Conservation (phyloP, 345 rosid species). For the Eucalyptus marginata region DNA sequence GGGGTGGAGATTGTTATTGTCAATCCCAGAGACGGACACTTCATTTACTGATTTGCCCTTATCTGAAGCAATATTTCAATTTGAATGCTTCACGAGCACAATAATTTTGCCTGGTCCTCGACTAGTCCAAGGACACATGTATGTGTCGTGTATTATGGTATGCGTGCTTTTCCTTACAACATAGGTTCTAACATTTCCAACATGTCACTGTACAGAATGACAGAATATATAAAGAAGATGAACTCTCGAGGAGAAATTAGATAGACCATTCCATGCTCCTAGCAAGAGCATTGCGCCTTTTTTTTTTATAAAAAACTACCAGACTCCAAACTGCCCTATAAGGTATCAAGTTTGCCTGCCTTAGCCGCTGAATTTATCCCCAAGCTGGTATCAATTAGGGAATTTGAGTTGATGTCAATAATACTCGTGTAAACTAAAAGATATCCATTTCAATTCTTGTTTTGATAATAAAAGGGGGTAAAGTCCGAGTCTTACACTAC, state of each 20-base stretch:
- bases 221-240: neutral
- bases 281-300: neutral
- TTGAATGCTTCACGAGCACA: neutral
- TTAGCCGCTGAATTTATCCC: too few relatives aligned
- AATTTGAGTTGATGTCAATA: too few relatives aligned
- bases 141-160: neutral
- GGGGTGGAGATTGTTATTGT: neutral
- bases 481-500: too few relatives aligned
- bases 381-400: too few relatives aligned
- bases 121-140: neutral
- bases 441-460: too few relatives aligned
- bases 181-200: neutral
- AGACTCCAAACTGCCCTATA: too few relatives aligned
- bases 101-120: neutral
- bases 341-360: too few relatives aligned
- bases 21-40: neutral
- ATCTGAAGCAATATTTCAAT: neutral
- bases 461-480: too few relatives aligned
- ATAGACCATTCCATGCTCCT: neutral
- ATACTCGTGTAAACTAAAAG: too few relatives aligned
- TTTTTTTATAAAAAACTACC: too few relatives aligned
- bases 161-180: rapidly evolving
- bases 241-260: neutral
- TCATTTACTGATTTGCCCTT: neutral
- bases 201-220: neutral